Evolutionary conservation across 2,329 filamentous ascomycete species (phyloP).

Genomic region (Claviceps pusilla): DNA sequence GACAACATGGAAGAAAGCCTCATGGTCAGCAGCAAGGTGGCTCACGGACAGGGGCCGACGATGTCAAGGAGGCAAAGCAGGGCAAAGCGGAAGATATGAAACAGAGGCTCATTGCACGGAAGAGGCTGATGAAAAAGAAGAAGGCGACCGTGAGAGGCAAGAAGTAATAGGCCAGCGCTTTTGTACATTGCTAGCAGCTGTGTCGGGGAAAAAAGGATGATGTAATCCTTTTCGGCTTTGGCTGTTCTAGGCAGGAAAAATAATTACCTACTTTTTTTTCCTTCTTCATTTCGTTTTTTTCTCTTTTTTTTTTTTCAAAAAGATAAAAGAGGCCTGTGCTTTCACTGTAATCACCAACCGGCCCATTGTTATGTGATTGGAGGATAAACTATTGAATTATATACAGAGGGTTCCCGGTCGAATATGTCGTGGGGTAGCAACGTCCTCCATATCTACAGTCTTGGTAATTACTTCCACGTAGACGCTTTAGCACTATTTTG

Average conservation of each 20-base stretch:
- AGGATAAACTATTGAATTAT: not conserved
- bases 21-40: not conserved
- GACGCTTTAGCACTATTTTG: conserved; percentile 12
- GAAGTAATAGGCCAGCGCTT: not conserved
- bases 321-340: not conserved
- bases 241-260: not conserved
- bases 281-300: not conserved
- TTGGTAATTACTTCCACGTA: conserved; percentile 21
- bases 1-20: not conserved
- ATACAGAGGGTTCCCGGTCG: not conserved
- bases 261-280: no score
- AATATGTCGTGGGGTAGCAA: not conserved
- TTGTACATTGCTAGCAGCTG: not conserved
- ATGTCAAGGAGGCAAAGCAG: conserved; percentile 14
- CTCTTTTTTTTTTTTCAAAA: no score
- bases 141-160: conserved; percentile 28
- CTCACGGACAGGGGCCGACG: conserved; percentile 15
- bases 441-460: not conserved
- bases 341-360: not conserved
- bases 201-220: not conserved
- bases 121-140: conserved; percentile 64
- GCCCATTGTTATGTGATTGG: not conserved
- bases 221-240: not conserved
- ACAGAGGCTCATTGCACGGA: conserved; percentile 73
- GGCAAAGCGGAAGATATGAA: conserved; percentile 27